Evolutionary conservation across 768 basidiomycete species (phyloP).

Genomic region (Termitomyces sp.): DNA sequence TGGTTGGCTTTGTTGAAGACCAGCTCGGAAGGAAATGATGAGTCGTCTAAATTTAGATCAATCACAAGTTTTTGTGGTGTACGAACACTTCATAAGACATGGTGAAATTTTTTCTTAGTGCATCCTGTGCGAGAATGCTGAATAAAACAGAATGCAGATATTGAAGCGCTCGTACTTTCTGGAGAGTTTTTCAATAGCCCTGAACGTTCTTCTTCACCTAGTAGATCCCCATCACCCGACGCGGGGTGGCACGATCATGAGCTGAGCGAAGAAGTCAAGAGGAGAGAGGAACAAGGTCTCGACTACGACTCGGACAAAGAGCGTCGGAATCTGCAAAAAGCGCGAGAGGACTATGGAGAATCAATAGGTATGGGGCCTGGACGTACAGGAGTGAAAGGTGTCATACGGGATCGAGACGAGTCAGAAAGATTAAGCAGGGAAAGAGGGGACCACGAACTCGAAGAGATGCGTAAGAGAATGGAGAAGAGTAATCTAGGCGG

Average conservation of each 20-base stretch:
- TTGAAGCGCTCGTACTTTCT: constrained; percentile 40
- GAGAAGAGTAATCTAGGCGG: constrained; percentile 65
- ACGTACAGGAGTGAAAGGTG: constrained; percentile 86
- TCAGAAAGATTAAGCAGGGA: constrained; percentile 56
- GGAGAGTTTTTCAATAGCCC: constrained; percentile 67
- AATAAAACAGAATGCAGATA: constrained; percentile 23
- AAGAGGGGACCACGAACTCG: constrained; percentile 50
- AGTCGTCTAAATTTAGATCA: constrained; percentile 10
- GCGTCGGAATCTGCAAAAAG: constrained; percentile 33
- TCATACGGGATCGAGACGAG: constrained; percentile 79
- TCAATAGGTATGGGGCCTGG: constrained; percentile 86
- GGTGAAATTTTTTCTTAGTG: constrained; percentile 1
- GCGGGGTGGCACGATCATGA: constrained; percentile 57
- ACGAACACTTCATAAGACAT: constrained; percentile 1
- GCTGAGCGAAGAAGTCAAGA: constrained; percentile 35
- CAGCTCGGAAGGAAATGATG: neutral
- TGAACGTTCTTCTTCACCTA: constrained; percentile 60
- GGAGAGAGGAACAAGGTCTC: constrained; percentile 34
- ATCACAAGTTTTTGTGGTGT: neutral
- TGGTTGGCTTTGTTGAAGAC: neutral
- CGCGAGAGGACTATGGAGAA: constrained; percentile 37
- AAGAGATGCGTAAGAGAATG: constrained; percentile 54
- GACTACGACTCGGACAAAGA: constrained; percentile 45
- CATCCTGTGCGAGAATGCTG: neutral
- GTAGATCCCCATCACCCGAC: constrained; percentile 60